Conservation (phyloP, 345 rosid genomes). For the Eucalyptus tenuipes region DNA sequence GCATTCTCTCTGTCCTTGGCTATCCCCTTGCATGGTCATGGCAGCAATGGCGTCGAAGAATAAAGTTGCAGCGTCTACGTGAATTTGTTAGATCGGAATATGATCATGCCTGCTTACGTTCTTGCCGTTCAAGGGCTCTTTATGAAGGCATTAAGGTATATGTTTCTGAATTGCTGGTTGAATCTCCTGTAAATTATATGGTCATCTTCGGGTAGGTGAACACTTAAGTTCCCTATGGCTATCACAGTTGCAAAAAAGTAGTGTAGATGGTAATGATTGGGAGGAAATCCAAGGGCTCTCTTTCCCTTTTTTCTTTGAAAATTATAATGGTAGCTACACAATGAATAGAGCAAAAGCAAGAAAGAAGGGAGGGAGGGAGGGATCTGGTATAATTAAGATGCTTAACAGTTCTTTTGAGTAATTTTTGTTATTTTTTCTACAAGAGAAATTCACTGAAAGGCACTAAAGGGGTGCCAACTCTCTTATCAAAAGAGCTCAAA, state of each 20-base stretch:
- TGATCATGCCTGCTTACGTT: constrained; percentile 95
- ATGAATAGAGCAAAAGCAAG: neutral
- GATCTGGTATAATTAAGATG: neutral
- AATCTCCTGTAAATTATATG: neutral
- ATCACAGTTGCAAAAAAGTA: neutral
- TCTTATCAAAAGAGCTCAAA: neutral
- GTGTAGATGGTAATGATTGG: neutral
- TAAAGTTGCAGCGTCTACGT: constrained; percentile 78
- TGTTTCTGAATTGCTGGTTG: neutral
- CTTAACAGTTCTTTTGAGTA: neutral
- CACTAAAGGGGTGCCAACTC: neutral
- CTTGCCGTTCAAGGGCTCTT: constrained; percentile 98
- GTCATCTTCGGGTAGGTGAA: neutral
- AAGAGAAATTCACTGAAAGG: neutral
- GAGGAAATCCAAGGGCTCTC: neutral
- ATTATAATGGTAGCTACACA: neutral
- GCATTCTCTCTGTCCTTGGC: constrained; percentile 66
- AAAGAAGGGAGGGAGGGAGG: neutral
- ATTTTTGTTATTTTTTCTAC: neutral
- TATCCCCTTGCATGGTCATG: constrained; percentile 98
- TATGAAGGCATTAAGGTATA: constrained; percentile 98
- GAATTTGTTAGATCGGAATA: constrained; percentile 98
- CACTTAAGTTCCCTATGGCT: neutral
- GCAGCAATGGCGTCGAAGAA: constrained; percentile 92
- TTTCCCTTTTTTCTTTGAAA: neutral